Conservation (phyloP, 169 alveolate species). For the Eimeria praecox region DNA sequence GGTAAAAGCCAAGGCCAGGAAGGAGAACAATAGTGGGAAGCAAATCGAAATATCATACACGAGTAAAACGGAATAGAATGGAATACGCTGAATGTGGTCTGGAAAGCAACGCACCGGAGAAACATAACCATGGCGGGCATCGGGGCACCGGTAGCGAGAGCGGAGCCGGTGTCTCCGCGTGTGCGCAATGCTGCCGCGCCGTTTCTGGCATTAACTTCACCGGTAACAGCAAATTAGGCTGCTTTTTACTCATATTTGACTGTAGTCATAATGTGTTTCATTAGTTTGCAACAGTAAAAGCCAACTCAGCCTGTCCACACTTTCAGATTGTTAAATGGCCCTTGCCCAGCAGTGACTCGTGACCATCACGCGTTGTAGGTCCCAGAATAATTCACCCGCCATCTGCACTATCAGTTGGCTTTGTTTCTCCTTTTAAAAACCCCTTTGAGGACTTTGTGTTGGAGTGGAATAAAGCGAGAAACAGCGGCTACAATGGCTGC, state of each 20-base stretch:
- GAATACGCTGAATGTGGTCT: neutral
- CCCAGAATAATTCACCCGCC: neutral
- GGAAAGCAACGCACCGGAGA: neutral
- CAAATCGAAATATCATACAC: neutral
- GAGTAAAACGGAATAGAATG: neutral
- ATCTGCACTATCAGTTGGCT: neutral
- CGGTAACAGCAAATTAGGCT: neutral
- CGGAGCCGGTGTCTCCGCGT: neutral
- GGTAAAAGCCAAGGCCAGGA: neutral
- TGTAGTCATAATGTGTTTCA: neutral
- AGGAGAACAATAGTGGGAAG: neutral
- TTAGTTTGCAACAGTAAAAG: neutral
- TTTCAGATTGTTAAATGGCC: neutral
- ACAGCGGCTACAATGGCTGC: neutral
- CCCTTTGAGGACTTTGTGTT: neutral
- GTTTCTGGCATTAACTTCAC: neutral
- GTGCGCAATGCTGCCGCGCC: slow-evolving; percentile 13
- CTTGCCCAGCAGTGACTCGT: neutral
- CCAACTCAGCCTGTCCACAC: neutral
- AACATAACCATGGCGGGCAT: neutral
- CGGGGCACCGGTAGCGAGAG: neutral
- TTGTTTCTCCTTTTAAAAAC: neutral
- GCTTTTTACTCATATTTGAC: neutral
- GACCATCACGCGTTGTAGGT: neutral
- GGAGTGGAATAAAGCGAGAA: neutral